These are phyloP conservation scores for Vitis amurensis DNA, from an alignment of 164 flowering plant genomes.

Conservation along the genomic window DNA sequence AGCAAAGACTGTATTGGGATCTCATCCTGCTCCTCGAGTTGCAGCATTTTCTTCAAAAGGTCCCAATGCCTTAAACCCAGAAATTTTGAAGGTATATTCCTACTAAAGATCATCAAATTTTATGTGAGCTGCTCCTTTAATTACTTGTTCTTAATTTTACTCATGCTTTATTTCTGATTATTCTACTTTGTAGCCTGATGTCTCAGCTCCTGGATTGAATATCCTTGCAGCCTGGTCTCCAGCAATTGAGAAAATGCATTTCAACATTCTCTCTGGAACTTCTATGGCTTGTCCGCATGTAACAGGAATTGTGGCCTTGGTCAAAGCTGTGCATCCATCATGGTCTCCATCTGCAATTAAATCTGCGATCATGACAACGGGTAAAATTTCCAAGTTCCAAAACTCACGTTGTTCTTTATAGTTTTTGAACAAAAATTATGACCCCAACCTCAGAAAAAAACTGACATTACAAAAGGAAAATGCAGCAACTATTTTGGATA, in stretches of 20 bases:
- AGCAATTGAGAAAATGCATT: slow-evolving; percentile 48
- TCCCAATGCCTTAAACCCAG: slow-evolving; percentile 68
- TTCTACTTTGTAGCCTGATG: slow-evolving; percentile 60
- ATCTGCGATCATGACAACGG: slow-evolving; percentile 87
- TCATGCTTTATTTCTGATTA: not conserved
- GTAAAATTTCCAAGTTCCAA: slow-evolving; percentile 33
- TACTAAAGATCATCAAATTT: not conserved
- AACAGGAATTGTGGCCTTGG: slow-evolving; percentile 65
- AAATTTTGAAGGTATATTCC: slow-evolving; percentile 66
- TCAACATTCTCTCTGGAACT: slow-evolving; percentile 81
- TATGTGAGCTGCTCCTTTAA: not conserved
- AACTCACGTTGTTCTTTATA: not conserved
- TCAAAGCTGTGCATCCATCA: slow-evolving; percentile 64
- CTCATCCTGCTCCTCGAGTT: slow-evolving; percentile 68
- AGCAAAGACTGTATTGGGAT: slow-evolving; percentile 61
- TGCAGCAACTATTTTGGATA: slow-evolving; percentile 63
- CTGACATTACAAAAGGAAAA: slow-evolving; percentile 14
- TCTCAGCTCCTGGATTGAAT: slow-evolving; percentile 82
- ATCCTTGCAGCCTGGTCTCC: slow-evolving; percentile 92
- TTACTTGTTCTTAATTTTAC: not conserved
- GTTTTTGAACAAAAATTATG: not conserved
- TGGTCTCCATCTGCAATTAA: slow-evolving; percentile 90
- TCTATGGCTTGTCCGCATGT: slow-evolving; percentile 92
- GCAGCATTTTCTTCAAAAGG: slow-evolving; percentile 82
- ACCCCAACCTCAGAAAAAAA: not conserved